Evolutionary conservation across 2,329 filamentous ascomycete species (phyloP).

Genomic region (Cladorrhinum sp.): DNA sequence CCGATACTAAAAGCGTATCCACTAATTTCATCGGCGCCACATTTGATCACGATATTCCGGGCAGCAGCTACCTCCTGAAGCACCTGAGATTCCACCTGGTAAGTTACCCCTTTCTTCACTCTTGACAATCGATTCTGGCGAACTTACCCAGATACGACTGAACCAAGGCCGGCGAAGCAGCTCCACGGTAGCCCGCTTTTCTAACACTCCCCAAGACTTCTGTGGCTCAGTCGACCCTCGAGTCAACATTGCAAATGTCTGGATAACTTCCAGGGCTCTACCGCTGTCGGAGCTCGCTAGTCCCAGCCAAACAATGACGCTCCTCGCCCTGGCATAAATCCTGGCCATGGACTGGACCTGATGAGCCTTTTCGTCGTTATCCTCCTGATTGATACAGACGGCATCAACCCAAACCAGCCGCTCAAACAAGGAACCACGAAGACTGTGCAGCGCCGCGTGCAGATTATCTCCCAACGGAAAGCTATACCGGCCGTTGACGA

Average conservation of each 20-base stretch:
- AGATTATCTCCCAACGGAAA: not conserved
- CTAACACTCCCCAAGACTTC: no score
- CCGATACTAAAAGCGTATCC: not conserved
- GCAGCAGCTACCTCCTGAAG: not conserved
- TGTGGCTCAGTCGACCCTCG: no score
- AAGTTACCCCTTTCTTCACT: not conserved
- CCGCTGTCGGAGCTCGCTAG: not conserved
- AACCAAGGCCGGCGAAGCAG: not conserved
- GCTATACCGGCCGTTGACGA: not conserved
- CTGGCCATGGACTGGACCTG: not conserved
- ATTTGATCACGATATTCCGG: not conserved
- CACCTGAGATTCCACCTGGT: not conserved
- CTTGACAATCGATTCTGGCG: not conserved
- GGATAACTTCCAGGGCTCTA: not conserved
- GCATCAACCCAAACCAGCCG: not conserved
- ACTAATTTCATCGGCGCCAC: not conserved
- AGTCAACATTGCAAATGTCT: not conserved
- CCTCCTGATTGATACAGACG: not conserved
- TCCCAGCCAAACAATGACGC: not conserved
- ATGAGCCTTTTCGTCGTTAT: not conserved
- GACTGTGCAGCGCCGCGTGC: not conserved
- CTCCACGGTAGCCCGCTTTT: not conserved
- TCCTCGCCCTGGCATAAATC: not conserved
- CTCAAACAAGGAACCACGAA: not conserved
- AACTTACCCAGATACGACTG: not conserved